phyloP scores from a whole-genome alignment of 2,329 filamentous ascomycete genomes.

The Trichoderma cornu-damae region DNA sequence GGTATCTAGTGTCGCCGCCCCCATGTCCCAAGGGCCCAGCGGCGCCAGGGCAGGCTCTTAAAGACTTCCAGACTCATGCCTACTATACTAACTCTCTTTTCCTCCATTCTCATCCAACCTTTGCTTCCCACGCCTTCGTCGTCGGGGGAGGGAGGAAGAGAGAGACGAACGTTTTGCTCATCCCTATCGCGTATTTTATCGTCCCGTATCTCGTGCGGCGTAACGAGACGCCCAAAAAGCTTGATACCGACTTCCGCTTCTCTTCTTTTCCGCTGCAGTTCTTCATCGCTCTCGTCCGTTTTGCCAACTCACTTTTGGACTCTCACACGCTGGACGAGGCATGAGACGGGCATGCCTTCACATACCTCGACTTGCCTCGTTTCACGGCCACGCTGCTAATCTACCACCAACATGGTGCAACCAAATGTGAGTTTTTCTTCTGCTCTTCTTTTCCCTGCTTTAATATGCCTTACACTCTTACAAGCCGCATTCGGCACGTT shows the following conservation, averaged over 20 bases:
- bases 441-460: too few relatives aligned
- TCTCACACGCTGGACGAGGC: slow-evolving; percentile 8
- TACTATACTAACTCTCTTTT: slow-evolving; percentile 21
- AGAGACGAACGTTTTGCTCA: slow-evolving; percentile 22
- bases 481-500: background rate
- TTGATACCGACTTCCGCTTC: background rate
- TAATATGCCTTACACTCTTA: slow-evolving; percentile 6
- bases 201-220: background rate
- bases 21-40: slow-evolving; percentile 33
- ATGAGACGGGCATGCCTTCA: slow-evolving; percentile 28
- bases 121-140: slow-evolving; percentile 19
- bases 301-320: background rate
- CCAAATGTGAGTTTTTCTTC: slow-evolving; percentile 35
- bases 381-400: slow-evolving; percentile 34
- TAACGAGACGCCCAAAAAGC: background rate
- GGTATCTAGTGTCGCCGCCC: slow-evolving; percentile 32
- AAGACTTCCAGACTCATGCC: slow-evolving; percentile 36
- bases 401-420: slow-evolving; percentile 37
- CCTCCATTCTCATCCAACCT: slow-evolving; percentile 33
- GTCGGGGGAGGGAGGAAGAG: too few relatives aligned
- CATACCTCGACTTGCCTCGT: slow-evolving; percentile 28
- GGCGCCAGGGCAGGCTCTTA: slow-evolving; percentile 37
- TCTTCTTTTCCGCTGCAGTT: background rate
- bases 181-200: slow-evolving; percentile 24
- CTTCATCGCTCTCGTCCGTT: slow-evolving; percentile 25